Conservation (phyloP, 768 basidiomycete species). For the Pleurotus platypus region DNA sequence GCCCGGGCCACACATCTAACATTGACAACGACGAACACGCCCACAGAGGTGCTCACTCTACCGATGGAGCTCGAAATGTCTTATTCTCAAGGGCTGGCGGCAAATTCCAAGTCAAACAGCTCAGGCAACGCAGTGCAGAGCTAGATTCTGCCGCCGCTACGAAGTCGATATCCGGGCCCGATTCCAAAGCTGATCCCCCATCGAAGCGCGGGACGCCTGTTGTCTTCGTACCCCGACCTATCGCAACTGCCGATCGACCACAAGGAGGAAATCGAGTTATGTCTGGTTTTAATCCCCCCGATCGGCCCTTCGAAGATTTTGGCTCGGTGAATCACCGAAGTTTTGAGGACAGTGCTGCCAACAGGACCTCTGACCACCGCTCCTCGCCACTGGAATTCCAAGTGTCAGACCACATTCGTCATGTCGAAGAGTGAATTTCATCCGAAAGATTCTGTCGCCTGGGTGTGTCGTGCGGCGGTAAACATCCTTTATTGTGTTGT, state of each 20-base stretch:
- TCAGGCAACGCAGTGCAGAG: neutral
- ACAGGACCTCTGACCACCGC: neutral
- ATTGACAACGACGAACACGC: neutral
- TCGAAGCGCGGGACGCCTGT: neutral
- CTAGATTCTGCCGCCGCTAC: neutral
- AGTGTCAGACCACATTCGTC: constrained; percentile 1
- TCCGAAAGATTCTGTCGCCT: too few relatives aligned
- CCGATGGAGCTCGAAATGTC: neutral
- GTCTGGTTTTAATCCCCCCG: neutral
- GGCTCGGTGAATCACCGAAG: neutral
- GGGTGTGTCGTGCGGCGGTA: too few relatives aligned
- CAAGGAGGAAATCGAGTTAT: neutral
- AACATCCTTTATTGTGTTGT: too few relatives aligned
- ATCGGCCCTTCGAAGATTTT: neutral
- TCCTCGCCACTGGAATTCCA: neutral
- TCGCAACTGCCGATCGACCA: neutral
- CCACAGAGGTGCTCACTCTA: neutral
- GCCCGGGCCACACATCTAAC: neutral
- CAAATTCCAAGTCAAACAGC: constrained; percentile 1
- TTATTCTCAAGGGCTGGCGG: neutral
- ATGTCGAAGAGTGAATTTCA: neutral
- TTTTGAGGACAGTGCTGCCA: neutral
- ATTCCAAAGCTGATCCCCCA: neutral
- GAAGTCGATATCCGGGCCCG: neutral
- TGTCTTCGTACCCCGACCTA: neutral